Base-by-base conservation (phyloP, 1,139 yeast species). In the Magnusiomyces tetraspermus region DNA sequence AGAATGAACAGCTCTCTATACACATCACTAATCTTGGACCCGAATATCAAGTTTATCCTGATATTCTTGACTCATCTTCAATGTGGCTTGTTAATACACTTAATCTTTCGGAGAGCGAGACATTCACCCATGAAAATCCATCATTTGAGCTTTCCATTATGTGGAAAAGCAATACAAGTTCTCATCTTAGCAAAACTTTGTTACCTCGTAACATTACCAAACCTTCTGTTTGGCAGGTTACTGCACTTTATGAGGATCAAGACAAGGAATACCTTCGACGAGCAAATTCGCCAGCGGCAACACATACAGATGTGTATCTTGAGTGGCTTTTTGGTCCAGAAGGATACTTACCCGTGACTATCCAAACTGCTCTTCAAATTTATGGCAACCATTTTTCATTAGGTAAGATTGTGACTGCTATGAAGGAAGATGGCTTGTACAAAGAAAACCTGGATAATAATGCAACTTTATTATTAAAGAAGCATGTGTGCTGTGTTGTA, bases 81-180 rank as follows among this genome's bases (percentile, higher is more conserved):
- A 68, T 76, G 48, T 81, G 86, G 86, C 66, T 73, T 3, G 65
- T 75, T 30, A 67, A 71, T 30, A 77, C 68, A 54, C 67, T 66
- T 59, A 61, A 56, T 58, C 59, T 62, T 49, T 59, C 57, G 21
- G 60, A 53, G 46, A 23, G 49, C 15, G 37, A 36, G 2, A 50
- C 51, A 1, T 42, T 43, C 19, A 31, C 44, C 11, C 30, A 21
- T 13, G 42, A 71, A 57, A 57, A 56, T 21, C 66, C 67, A 52
- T 49, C 52, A 26, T 45, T 61, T 46, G 56, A 51, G 48, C 58
- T 76, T 5, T 66, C 71, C 61, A 68, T 79, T 1, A 68, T 82
- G 43, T 82, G 86, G 86, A 83, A 82, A 60, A 79, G 85, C 55
- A 82, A 83, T 57, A 76, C 78, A 1, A 72, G 79, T 1, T 76